Evolutionary conservation across 768 basidiomycete species (phyloP), one percentile per base, ranked within the genome.

Genomic region (Pholiota molesta): DNA sequence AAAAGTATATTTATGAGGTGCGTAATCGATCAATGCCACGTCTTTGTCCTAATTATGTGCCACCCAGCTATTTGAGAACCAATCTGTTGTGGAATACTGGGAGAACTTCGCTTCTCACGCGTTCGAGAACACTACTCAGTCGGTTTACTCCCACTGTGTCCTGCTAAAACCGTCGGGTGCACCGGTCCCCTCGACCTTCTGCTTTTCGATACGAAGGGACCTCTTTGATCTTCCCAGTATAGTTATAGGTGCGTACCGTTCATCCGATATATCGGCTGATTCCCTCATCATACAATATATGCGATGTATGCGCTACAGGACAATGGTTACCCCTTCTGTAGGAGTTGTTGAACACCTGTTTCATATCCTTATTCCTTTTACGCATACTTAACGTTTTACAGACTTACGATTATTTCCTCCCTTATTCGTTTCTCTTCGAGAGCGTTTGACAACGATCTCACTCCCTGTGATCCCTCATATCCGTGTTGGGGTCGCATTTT

Each of bases 91-190:
- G 55, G 92, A 95, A 73, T 95, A 95, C 73, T 95, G 92, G 90
- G 97, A 99, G 76, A 94, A 92, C 74, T 99, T 99, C 73, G 94
- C 94, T 28, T 87, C 90, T 54, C 95, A 98, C 75, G 97, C 97
- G 7, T 99, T 99, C 69, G 97, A 99, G 74, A 97, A 95, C 76
- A 94, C 95, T 55, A 94, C 95, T 39, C 95, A 95, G 77, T 93
- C 94, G 1, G 94, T 99, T 57, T 96, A 95, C 74, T 92, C 93
- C 61, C 92, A 95, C 68, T 95, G 94, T 63, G 92, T 95, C 31
- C 74, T 97, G 47, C 83, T 96, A 65, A 95, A 95, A 72, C 91
- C 92, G 6, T 84, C 84, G 28, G 92, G 94, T 16, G 85, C 88
- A 2, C 92, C 93, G 1, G 86, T 98, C 28, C 92, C 94, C 47